These are phyloP conservation scores for Raddia distichophylla DNA, from an alignment of 176 grass and related monocot genomes.

Conservation along the genomic window DNA sequence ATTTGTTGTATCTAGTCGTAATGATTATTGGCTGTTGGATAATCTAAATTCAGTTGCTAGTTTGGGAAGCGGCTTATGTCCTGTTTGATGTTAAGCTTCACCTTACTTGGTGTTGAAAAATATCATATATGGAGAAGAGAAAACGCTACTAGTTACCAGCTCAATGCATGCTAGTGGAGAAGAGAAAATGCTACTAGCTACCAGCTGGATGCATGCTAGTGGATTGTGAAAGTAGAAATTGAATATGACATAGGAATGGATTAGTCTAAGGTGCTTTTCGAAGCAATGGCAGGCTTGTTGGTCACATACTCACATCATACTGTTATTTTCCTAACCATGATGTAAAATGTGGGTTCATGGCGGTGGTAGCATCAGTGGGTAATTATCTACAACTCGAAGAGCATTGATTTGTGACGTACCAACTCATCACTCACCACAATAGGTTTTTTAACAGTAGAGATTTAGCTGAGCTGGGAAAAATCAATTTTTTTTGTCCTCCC, in stretches of 20 bases:
- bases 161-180: background rate
- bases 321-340: background rate
- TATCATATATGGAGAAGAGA: background rate
- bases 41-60: background rate
- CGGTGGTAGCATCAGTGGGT: too few species aligned
- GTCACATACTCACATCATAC: background rate
- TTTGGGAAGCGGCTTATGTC: background rate
- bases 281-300: background rate
- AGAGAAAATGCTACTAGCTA: background rate
- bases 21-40: background rate
- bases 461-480: background rate
- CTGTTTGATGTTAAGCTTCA: slow-evolving; percentile 14
- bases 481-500: background rate
- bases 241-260: background rate
- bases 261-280: background rate
- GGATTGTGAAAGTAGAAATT: background rate
- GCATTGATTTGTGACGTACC: too few species aligned
- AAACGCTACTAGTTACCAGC: background rate
- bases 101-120: background rate
- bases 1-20: background rate
- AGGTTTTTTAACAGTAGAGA: too few species aligned
- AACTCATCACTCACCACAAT: too few species aligned
- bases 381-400: too few species aligned
- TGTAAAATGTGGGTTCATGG: too few species aligned
- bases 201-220: background rate